Evolutionary conservation across 345 rosid genomes (phyloP).

Genomic region (Ricinus communis): DNA sequence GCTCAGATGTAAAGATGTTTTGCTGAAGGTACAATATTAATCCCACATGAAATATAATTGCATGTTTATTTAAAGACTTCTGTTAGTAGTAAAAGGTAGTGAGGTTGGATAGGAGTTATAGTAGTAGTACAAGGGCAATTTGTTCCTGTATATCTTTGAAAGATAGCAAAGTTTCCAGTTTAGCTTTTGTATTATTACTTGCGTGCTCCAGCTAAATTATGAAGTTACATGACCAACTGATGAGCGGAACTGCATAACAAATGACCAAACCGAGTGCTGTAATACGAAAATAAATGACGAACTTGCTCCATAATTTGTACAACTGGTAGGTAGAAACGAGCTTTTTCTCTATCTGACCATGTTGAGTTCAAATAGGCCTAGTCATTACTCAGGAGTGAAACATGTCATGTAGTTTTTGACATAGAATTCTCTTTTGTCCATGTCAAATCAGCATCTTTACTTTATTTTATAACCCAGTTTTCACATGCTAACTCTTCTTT

Average conservation of each 20-base stretch:
- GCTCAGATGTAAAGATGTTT: constrained; percentile 25
- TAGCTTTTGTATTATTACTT: not conserved
- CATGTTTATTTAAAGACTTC: constrained; percentile 13
- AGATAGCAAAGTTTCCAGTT: not conserved
- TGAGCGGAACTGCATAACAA: not conserved
- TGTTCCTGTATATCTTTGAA: constrained; percentile 19
- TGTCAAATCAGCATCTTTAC: not conserved
- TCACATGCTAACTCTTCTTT: not conserved
- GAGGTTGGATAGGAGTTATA: not conserved
- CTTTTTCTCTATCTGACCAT: no score
- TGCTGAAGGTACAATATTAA: constrained; percentile 14
- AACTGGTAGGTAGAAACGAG: no score
- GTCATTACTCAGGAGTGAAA: not conserved
- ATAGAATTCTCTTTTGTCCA: not conserved
- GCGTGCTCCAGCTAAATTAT: not conserved
- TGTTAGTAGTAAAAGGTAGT: not conserved
- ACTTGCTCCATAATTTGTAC: no score
- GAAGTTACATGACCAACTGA: not conserved
- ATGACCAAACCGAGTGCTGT: no score
- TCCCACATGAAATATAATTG: constrained; percentile 12
- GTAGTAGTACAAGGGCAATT: constrained; percentile 13
- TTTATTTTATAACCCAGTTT: not conserved
- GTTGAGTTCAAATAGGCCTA: not conserved
- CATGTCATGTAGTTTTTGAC: no score
- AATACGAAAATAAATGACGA: no score